Percentiles rank a stretch among this genome's conserved stretches.
These are phyloP conservation scores for Cymbidium sinense DNA, from an alignment of 106 monocot species.

Conservation along the genomic window DNA sequence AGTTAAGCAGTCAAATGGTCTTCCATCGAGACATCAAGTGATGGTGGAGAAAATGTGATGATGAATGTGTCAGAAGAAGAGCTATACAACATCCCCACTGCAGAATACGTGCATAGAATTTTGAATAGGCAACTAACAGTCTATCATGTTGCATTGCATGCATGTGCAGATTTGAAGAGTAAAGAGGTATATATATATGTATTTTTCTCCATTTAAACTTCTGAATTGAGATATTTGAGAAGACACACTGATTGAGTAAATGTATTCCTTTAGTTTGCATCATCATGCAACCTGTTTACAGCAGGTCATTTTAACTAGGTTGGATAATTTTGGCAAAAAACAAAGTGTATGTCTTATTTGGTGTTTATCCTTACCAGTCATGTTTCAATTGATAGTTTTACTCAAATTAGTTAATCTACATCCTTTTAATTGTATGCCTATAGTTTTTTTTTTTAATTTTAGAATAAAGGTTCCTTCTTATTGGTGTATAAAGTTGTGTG, in stretches of 20 bases:
- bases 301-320: neutral
- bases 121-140: constrained; percentile 54
- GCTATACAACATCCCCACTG: constrained; percentile 86
- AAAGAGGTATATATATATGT: constrained; percentile 41
- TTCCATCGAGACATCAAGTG: constrained; percentile 62
- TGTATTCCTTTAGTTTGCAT: neutral
- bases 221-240: neutral
- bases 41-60: constrained; percentile 92
- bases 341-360: neutral
- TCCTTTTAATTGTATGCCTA: neutral
- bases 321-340: neutral
- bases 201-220: neutral
- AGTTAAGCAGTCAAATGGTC: constrained; percentile 96
- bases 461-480: neutral
- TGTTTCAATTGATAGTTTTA: neutral
- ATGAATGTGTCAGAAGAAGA: constrained; percentile 94
- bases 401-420: neutral
- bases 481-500: neutral
- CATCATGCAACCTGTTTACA: neutral
- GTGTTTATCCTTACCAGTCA: neutral
- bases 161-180: constrained; percentile 80
- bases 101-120: constrained; percentile 72
- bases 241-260: neutral
- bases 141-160: constrained; percentile 87
- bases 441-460: neutral